Evolutionary conservation across 106 monocot genomes (phyloP).

Genomic region (Allium cepa): DNA sequence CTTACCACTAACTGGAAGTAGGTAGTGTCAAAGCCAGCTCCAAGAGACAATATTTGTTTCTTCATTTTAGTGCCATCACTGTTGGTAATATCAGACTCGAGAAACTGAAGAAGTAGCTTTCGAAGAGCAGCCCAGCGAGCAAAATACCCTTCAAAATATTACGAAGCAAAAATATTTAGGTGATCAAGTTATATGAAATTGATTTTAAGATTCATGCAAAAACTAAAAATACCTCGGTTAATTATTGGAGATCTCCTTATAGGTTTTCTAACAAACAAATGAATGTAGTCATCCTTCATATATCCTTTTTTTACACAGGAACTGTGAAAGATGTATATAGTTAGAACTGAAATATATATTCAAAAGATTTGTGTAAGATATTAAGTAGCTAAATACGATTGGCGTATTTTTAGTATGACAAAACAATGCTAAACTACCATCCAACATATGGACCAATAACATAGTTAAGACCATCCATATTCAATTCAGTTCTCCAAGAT

Average conservation of each 20-base stretch:
- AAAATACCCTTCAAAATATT: constrained; percentile 59
- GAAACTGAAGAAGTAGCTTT: constrained; percentile 76
- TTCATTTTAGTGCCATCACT: constrained; percentile 15
- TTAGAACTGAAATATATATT: too few relatives aligned
- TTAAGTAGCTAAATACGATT: too few relatives aligned
- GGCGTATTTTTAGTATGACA: too few relatives aligned
- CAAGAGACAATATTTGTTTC: constrained; percentile 91
- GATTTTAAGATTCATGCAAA: neutral
- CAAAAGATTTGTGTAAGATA: too few relatives aligned
- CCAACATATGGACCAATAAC: too few relatives aligned
- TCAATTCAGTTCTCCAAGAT: too few relatives aligned
- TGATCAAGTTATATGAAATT: neutral
- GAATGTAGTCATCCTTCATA: constrained; percentile 90
- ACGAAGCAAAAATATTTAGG: neutral
- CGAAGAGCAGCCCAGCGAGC: constrained; percentile 88
- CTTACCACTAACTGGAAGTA: constrained; percentile 77
- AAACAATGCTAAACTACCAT: too few relatives aligned
- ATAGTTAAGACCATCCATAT: too few relatives aligned
- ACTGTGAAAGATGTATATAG: constrained; percentile 16
- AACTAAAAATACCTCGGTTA: constrained; percentile 61
- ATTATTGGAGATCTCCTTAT: constrained; percentile 86
- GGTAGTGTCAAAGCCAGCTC: constrained; percentile 96
- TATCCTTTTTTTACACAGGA: constrained; percentile 95
- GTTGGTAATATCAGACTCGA: constrained; percentile 20
- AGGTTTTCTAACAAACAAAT: constrained; percentile 83